Evolutionary conservation across 345 rosid species (phyloP), one percentile per base, ranked within the genome.

Genomic region (Pugionium dolabratum): DNA sequence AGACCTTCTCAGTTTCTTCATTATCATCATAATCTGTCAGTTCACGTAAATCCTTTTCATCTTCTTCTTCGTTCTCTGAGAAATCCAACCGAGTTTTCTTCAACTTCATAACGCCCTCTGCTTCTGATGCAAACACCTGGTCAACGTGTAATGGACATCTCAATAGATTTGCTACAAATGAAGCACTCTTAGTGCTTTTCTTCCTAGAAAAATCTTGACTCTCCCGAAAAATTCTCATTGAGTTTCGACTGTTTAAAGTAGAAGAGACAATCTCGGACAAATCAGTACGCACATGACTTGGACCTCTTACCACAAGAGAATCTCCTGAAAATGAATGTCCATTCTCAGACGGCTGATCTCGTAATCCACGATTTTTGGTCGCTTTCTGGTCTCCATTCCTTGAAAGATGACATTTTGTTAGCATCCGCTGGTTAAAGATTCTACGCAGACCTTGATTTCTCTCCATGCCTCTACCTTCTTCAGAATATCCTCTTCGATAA

Each of bases 351-450:
- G 77, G 79, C 73, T 77, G 60, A 66, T 74, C 69, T 79, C 76
- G 18, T 18, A 18, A 18, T 18, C 18, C 18, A 18, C 18, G 18
- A 18, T 18, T 18, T 18, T 18, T 60, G 54, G 83, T 74, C 36
- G 18, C 77, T 50, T 44, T 59, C 51, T 65, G 74, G 9, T 61
- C 59, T 6, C 49, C 62, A 77, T 82, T 82, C 75, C 79, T 90
- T 26, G 80, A 25, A 29, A 76, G 85, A 18, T 74, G 64, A 75
- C 79, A 78, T 74, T 87, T 85, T 3, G 85, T 79, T 72, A 80
- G 72, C 51, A 74, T 73, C 83, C 87, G 78, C 42, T 76, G 79
- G 64, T 77, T 76, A 35, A 77, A 77, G 31, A 72, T 75, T 73
- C 86, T 81, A 57, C 68, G 78, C 59, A 81, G 79, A 83, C 70